phyloP scores from a whole-genome alignment of 1,139 yeast species.

The Debaryomyces subglobosus region DNA sequence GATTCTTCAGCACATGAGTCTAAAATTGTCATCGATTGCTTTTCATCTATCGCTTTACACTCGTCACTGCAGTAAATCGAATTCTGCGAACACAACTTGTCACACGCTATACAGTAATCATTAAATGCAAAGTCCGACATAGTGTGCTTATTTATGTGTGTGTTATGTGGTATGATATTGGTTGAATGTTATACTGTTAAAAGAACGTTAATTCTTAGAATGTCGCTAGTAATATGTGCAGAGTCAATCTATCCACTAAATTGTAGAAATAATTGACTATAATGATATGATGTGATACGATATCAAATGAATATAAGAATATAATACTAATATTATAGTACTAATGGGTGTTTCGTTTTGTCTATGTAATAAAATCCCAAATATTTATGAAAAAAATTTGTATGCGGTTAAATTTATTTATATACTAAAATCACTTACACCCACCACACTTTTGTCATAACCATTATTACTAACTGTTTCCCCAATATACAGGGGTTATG shows the following conservation, averaged over 20 bases:
- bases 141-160: background rate
- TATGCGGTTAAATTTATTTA: slow-evolving; percentile 4
- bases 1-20: slow-evolving; percentile 11
- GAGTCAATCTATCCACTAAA: background rate
- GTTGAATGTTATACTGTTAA: background rate
- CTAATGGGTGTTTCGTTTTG: background rate
- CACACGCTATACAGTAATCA: slow-evolving; percentile 70
- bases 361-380: background rate
- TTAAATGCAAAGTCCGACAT: slow-evolving; percentile 52
- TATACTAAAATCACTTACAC: background rate
- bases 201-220: background rate
- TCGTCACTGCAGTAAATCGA: slow-evolving; percentile 63
- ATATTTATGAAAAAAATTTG: background rate
- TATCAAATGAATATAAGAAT: background rate
- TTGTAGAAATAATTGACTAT: background rate
- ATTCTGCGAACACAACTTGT: slow-evolving; percentile 55
- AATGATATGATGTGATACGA: background rate
- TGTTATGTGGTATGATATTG: background rate
- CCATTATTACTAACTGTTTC: background rate
- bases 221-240: background rate
- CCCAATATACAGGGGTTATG: slow-evolving; percentile 5
- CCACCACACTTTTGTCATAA: slow-evolving; percentile 3
- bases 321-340: background rate
- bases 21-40: slow-evolving; percentile 15
- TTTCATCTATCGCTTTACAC: slow-evolving; percentile 54